Evolutionary conservation across 164 flowering plant species (phyloP), one percentile per base, ranked within the genome.

Genomic region (Protea cynaroides): DNA sequence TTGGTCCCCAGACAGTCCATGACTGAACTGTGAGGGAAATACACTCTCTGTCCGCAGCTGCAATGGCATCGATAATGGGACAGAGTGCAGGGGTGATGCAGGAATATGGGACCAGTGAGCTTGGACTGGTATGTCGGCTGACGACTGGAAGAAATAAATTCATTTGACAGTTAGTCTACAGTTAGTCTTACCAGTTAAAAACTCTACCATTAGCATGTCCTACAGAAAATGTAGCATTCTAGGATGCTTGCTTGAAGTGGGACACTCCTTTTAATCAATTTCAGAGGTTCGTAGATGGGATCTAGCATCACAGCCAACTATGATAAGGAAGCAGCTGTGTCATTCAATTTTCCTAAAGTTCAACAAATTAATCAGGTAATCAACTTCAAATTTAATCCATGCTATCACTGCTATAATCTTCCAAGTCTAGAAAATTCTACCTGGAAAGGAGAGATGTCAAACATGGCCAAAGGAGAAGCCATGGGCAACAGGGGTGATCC

Each of bases 391-490:
- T 11, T 8, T 5, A n/a, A 19, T 40, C 46, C 34, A 29, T 40
- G 46, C 46, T 8, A 12, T 40, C 46, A 40, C 13, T 40, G 46
- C 10, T 40, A 40, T 12, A 40, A 12, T 12, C 46, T 40, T 12
- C 46, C 10, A 40, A 9, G 14, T 40, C 8, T 40, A 54, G 46
- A 22, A 61, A 49, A 65, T 18, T 56, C 15, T 78, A 94, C 99
- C 99, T 86, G 96, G 79, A 89, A 94, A 36, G 95, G 96, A 61
- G 96, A 84, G 63, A 81, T 86, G 68, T 89, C 97, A 72, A 85
- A 94, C 90, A 94, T 78, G 72, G 93, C 82, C 66, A 94, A 46
- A 57, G 97, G 91, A 25, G 97, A 80, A n/a, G 84, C 77, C 81
- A 91, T 76, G 8, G 92, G 95, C 74, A 89, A 44, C 7, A 89